Evolutionary conservation across 768 basidiomycete genomes (phyloP).

Genomic region (Cystobasidium tubakii): DNA sequence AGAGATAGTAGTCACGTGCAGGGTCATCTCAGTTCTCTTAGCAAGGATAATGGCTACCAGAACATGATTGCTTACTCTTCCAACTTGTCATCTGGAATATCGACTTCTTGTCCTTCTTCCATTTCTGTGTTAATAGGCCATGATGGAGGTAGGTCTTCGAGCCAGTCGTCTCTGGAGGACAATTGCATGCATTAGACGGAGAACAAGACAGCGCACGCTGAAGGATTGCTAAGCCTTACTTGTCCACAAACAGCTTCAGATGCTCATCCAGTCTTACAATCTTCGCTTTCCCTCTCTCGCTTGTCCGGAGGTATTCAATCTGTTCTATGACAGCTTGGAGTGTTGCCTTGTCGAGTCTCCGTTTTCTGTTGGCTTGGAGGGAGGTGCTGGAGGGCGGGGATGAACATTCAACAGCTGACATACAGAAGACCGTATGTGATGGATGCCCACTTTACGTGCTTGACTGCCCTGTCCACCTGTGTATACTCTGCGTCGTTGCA

Average conservation of each 20-base stretch:
- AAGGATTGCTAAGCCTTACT: no score
- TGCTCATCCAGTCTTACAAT: conserved; percentile 2
- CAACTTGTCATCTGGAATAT: neutral
- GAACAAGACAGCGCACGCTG: no score
- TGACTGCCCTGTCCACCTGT: conserved; percentile 10
- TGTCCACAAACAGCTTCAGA: conserved; percentile 13
- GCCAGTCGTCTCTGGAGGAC: conserved; percentile 33
- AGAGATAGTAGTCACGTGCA: neutral
- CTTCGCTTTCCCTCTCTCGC: neutral
- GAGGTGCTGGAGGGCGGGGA: no score
- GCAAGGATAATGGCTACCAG: no score
- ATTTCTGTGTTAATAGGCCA: conserved; percentile 11
- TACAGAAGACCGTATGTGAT: neutral
- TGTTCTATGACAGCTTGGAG: conserved; percentile 21
- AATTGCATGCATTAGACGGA: no score
- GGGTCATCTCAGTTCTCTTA: neutral
- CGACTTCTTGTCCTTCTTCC: neutral
- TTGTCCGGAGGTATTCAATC: conserved; percentile 9
- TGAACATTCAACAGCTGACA: neutral
- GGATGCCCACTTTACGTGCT: conserved; percentile 12
- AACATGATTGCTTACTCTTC: neutral
- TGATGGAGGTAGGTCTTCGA: conserved; percentile 5
- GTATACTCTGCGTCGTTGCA: neutral
- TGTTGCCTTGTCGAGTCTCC: neutral
- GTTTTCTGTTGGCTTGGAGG: neutral